phyloP scores from a whole-genome alignment of 768 basidiomycete species.

The Kwoniella europaea region DNA sequence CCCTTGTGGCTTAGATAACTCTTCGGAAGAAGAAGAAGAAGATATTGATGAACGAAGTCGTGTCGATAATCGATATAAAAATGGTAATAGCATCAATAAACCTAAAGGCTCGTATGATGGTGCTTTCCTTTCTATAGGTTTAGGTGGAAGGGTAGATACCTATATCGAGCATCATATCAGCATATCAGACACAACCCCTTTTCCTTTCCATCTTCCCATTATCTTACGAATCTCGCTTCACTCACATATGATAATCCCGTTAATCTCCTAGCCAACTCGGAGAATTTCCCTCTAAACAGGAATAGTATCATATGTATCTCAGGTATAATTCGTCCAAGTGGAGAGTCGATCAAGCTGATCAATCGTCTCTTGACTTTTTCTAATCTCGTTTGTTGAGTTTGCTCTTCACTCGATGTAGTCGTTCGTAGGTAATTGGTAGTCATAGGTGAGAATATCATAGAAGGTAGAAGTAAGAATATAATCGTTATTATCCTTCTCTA shows the following conservation, averaged over 20 bases:
- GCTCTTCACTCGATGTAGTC: background rate
- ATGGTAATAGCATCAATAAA: slow-evolving; percentile 44
- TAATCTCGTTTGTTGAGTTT: background rate
- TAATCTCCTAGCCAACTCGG: slow-evolving; percentile 53
- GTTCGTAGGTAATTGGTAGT: slow-evolving; percentile 32
- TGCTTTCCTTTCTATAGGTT: slow-evolving; percentile 27
- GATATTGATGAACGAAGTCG: background rate
- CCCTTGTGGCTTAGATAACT: background rate
- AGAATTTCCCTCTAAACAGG: slow-evolving; percentile 51
- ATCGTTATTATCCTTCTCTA: slow-evolving; percentile 51
- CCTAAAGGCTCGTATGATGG: slow-evolving; percentile 54
- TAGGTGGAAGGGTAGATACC: slow-evolving; percentile 52
- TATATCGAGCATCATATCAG: slow-evolving; percentile 9
- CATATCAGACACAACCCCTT: no score
- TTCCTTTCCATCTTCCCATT: no score
- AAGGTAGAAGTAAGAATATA: slow-evolving; percentile 39
- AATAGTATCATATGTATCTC: slow-evolving; percentile 56
- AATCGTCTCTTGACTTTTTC: slow-evolving; percentile 9
- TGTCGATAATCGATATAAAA: slow-evolving; percentile 30
- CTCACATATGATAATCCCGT: slow-evolving; percentile 56
- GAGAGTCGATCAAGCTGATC: slow-evolving; percentile 35
- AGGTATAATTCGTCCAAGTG: slow-evolving; percentile 34
- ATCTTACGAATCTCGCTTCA: background rate
- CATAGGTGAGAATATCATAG: slow-evolving; percentile 35
- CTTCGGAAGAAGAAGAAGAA: slow-evolving; percentile 1